phyloP scores from a whole-genome alignment of 805 yeast genomes.

The Cyberlindnera petersonii region DNA sequence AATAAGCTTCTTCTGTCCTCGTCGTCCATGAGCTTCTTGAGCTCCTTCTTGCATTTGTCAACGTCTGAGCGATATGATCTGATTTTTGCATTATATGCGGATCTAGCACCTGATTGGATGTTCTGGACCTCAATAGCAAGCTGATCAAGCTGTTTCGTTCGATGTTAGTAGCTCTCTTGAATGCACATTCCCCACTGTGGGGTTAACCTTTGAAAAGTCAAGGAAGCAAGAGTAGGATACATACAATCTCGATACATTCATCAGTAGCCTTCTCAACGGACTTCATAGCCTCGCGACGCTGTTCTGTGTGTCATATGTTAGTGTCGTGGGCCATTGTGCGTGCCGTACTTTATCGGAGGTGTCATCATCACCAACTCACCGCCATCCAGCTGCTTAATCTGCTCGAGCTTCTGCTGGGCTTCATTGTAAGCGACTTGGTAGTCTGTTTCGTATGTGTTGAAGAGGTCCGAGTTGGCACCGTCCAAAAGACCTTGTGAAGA shows the following conservation, averaged over 20 bases:
- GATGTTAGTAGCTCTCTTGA: not conserved
- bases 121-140: constrained; percentile 83
- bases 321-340: constrained; percentile 2
- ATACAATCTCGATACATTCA: constrained; percentile 66
- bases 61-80: constrained; percentile 64
- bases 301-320: constrained; percentile 32
- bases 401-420: constrained; percentile 59
- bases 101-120: constrained; percentile 68
- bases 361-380: no score
- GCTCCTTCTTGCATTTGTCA: constrained; percentile 53
- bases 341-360: constrained; percentile 10
- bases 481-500: constrained; percentile 25
- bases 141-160: constrained; percentile 56
- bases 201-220: no score
- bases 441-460: constrained; percentile 36
- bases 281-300: constrained; percentile 50
- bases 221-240: constrained; percentile 17
- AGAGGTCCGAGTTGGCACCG: constrained; percentile 25
- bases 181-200: no score
- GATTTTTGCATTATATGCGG: constrained; percentile 68
- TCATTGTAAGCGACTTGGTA: constrained; percentile 63
- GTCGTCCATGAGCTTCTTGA: constrained; percentile 58
- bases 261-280: constrained; percentile 68
- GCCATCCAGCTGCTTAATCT: constrained; percentile 46
- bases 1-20: constrained; percentile 71